Evolutionary conservation across 2,329 filamentous ascomycete genomes (phyloP).

Genomic region (Scedosporium apiospermum): DNA sequence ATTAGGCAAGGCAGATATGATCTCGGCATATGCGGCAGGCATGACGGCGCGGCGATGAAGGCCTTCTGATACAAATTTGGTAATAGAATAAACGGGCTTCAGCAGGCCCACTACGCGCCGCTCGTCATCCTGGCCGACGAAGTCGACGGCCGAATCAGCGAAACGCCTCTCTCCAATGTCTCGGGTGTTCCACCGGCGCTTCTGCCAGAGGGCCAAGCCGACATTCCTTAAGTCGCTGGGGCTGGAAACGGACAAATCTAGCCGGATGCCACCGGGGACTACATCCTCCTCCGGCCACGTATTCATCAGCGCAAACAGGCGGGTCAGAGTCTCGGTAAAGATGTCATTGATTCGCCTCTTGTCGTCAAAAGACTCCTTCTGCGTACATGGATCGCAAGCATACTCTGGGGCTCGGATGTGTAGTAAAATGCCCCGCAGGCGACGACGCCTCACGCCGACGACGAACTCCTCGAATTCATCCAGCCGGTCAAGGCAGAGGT

Average conservation of each 20-base stretch:
- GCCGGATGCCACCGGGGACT: constrained; percentile 10
- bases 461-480: constrained; percentile 5
- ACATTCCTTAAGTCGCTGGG: constrained; percentile 14
- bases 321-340: constrained; percentile 7
- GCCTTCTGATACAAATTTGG: constrained; percentile 11
- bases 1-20: constrained; percentile 12
- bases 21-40: constrained; percentile 13
- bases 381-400: constrained; percentile 5
- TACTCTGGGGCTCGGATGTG: constrained; percentile 8
- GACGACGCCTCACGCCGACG: constrained; percentile 1
- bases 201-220: constrained; percentile 11
- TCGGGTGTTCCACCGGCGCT: constrained; percentile 11
- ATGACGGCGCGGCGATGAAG: constrained; percentile 12
- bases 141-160: constrained; percentile 50
- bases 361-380: constrained; percentile 11
- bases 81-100: constrained; percentile 33
- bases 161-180: constrained; percentile 15
- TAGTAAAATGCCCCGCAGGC: constrained; percentile 7
- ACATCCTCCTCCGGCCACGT: constrained; percentile 11
- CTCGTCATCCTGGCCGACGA: constrained; percentile 54
- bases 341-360: constrained; percentile 9
- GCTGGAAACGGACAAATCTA: constrained; percentile 11
- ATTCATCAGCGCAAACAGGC: constrained; percentile 9
- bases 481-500: constrained; percentile 3
- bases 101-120: constrained; percentile 45